A percentile compares a stretch with the other conserved stretches of the same genome.
Conservation (phyloP, 2,329 filamentous ascomycete genomes). For the Sordariomycetes sp. region DNA sequence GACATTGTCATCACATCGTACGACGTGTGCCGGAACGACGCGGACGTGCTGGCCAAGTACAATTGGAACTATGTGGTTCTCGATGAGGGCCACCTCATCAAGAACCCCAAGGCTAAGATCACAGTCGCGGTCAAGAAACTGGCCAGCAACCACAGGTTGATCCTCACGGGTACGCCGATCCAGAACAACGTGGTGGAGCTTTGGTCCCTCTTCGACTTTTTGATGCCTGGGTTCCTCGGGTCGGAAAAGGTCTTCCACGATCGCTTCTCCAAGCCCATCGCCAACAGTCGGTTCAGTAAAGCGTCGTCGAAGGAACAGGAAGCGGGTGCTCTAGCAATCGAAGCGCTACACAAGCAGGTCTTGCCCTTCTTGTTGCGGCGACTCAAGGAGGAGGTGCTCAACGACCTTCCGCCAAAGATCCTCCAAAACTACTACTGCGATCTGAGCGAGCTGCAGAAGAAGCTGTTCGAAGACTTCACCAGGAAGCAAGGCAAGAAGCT, state of each 20-base stretch:
- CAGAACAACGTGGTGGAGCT: conserved; percentile 96
- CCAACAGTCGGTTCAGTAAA: conserved; percentile 88
- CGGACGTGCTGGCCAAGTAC: conserved; percentile 68
- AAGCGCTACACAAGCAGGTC: conserved; percentile 97
- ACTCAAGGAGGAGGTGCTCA: conserved; percentile 92
- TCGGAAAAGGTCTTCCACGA: conserved; percentile 93
- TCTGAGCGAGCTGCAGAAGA: conserved; percentile 85
- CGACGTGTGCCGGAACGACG: conserved; percentile 92
- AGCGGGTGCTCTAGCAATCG: conserved; percentile 86
- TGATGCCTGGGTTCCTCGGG: conserved; percentile 96
- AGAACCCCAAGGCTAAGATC: conserved; percentile 96
- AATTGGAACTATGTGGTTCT: conserved; percentile 97
- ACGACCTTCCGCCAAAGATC: conserved; percentile 95
- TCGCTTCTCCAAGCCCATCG: conserved; percentile 88
- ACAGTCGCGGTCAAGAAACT: conserved; percentile 85
- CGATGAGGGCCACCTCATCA: conserved; percentile 96
- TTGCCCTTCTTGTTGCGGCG: conserved; percentile 90
- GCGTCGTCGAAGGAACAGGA: conserved; percentile 98
- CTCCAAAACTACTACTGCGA: conserved; percentile 99
- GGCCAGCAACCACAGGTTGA: conserved; percentile 83
- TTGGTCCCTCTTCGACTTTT: conserved; percentile 96
- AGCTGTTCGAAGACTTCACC: conserved; percentile 90
- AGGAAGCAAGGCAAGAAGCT: conserved; percentile 88
- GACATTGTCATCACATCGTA: conserved; percentile 97
- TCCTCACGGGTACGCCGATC: conserved; percentile 92